phyloP scores from a whole-genome alignment of 1,284 basidiomycete genomes.

The Cryptococcus hybrid region DNA sequence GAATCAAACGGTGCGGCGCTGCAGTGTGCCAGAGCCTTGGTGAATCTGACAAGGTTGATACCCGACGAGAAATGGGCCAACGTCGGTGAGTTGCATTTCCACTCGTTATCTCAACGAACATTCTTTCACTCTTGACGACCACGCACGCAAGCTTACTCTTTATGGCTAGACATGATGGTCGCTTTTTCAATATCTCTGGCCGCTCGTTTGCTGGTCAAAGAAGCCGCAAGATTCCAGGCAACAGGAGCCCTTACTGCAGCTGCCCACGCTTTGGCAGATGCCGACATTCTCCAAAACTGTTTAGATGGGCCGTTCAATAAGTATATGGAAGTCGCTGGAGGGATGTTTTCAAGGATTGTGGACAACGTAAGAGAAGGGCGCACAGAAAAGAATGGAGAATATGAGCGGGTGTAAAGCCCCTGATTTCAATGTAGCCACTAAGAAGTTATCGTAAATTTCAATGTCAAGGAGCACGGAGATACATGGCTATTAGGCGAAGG shows the following conservation, averaged over 20 bases:
- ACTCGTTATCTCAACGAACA: too few species aligned
- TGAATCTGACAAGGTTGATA: constrained; percentile 21
- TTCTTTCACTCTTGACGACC: neutral
- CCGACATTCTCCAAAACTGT: constrained; percentile 20
- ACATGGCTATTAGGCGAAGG: too few species aligned
- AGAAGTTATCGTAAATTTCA: too few species aligned
- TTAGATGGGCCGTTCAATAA: constrained; percentile 23
- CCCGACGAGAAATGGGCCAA: constrained; percentile 26
- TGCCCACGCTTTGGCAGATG: constrained; percentile 22
- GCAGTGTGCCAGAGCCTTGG: constrained; percentile 29
- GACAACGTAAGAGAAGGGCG: constrained; percentile 30
- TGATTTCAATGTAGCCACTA: too few species aligned
- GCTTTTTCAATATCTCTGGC: constrained; percentile 28
- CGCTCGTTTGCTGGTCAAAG: constrained; percentile 33
- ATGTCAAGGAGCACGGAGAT: too few species aligned
- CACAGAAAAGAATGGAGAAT: constrained; percentile 38
- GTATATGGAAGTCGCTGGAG: constrained; percentile 28
- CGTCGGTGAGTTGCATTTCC: constrained; percentile 23
- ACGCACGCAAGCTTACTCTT: neutral
- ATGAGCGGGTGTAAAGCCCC: constrained; percentile 25
- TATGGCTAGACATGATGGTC: constrained; percentile 26
- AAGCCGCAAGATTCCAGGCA: constrained; percentile 19
- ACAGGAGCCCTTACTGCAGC: constrained; percentile 13
- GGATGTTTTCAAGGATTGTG: constrained; percentile 27
- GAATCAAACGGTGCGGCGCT: constrained; percentile 28